Evolutionary conservation across 176 grass and related monocot species (phyloP), one percentile per base, ranked within the genome.

Genomic region (Puya raimondii): DNA sequence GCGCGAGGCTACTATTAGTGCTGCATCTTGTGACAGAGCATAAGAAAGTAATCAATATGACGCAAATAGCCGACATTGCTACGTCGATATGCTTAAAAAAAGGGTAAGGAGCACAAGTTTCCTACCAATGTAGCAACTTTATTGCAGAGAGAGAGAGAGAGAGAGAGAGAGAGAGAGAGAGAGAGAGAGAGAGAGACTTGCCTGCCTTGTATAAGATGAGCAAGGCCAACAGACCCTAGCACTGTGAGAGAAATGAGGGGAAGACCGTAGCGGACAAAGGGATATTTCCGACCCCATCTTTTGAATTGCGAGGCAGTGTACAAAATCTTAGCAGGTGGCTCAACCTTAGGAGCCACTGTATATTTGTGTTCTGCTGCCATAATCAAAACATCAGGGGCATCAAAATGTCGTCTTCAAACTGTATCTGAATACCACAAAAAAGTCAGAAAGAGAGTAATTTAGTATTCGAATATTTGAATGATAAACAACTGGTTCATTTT

Each of bases 171-270:
- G 23, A 23, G 23, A 23, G 23, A 23, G 23, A 23, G 23, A 23
- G 23, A 23, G 23, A 23, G 23, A 23, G 23, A 23, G 25, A 26
- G 25, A 26, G 25, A 26, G 23, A n/a, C 78, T 85, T 82, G 79
- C 93, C 89, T 85, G 61, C 84, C 89, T 69, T 90, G 86, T 85
- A 97, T 83, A 65, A 97, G 86, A 92, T 92, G 93, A 27, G 68
- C 84, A 25, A 97, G 86, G 15, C 86, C 86, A 0, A 92, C 74
- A 1, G 86, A 88, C 47, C 93, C 93, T 76, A 97, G 83, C n/a
- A 97, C 89, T 10, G 93, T 90, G 64, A 97, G 82, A 61, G 89
- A 97, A 82, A 92, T 92, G 23, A 97, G 82, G 11, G 94, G 86
- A 69, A 92, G 23, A 1, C 89, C 94, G 67, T 92, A 92, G 50